Conservation (phyloP, 768 basidiomycete genomes). For the Steccherinum ochraceum region DNA sequence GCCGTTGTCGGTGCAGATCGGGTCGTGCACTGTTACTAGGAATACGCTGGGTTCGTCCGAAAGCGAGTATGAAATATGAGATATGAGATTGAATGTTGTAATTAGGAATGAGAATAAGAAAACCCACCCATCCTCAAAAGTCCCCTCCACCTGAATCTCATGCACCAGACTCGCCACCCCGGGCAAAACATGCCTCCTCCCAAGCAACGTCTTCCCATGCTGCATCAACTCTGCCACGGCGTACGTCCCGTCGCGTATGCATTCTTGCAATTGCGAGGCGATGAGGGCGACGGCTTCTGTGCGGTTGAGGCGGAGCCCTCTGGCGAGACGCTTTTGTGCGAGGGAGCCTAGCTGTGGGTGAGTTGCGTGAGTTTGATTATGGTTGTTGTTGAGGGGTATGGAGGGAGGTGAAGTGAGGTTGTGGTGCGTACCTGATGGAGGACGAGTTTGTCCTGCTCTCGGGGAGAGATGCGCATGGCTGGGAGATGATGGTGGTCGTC, state of each 20-base stretch:
- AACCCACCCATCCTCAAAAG: conserved; percentile 79
- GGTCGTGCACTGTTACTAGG: conserved; percentile 96
- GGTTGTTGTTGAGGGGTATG: too few relatives aligned
- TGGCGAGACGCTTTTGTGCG: conserved; percentile 90
- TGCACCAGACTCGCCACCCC: conserved; percentile 70
- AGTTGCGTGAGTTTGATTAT: conserved; percentile 2
- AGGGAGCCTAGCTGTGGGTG: conserved; percentile 66
- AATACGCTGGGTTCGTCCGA: conserved; percentile 79
- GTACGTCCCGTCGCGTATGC: conserved; percentile 85
- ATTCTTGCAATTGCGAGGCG: conserved; percentile 87
- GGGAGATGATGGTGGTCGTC: neutral
- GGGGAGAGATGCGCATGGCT: conserved; percentile 63
- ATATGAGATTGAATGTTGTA: too few relatives aligned
- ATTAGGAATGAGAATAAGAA: too few relatives aligned
- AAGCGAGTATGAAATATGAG: neutral
- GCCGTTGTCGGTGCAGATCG: conserved; percentile 80
- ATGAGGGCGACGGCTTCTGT: conserved; percentile 89
- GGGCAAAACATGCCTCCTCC: conserved; percentile 83
- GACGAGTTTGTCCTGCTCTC: conserved; percentile 70
- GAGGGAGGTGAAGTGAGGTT: too few relatives aligned
- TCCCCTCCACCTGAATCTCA: conserved; percentile 93
- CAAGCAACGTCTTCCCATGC: conserved; percentile 82
- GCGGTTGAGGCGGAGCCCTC: conserved; percentile 84
- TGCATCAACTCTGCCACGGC: conserved; percentile 92
- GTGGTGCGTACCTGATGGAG: conserved; percentile 65